These are phyloP conservation scores for Ambispora gerdemannii DNA, from an alignment of 192 early-diverging fungal genomes.

Conservation along the genomic window DNA sequence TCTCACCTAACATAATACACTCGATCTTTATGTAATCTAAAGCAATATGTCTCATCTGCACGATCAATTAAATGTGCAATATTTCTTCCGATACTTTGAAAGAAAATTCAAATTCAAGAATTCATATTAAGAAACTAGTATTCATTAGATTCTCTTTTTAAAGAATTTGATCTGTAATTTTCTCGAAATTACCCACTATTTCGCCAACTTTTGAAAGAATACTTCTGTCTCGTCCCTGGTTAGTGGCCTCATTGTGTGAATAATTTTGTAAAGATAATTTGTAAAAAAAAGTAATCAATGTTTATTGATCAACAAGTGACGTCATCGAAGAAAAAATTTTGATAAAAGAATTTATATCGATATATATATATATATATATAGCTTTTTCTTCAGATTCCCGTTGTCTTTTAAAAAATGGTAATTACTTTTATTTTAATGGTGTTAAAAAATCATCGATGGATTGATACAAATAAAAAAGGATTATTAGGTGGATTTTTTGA, in stretches of 20 bases:
- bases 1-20: slow-evolving; percentile 93
- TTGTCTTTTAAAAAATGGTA: no score
- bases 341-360: not conserved
- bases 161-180: not conserved
- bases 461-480: no score
- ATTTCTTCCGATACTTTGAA: slow-evolving; percentile 84
- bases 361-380: no score
- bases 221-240: slow-evolving; percentile 98
- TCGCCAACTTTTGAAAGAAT: slow-evolving; percentile 95
- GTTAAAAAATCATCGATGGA: no score
- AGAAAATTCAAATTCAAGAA: not conserved
- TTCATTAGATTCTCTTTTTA: not conserved
- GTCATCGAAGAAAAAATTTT: not conserved
- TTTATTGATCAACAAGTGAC: not conserved
- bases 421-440: no score
- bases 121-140: not conserved
- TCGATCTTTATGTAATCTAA: slow-evolving; percentile 89
- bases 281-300: not conserved
- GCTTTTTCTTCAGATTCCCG: no score
- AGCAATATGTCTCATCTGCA: slow-evolving; percentile 94
- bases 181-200: slow-evolving; percentile 65
- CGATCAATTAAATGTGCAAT: slow-evolving; percentile 93
- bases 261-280: no score
- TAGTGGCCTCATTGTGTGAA: slow-evolving; percentile 81
- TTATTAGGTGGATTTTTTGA: not conserved